These are phyloP conservation scores for Xylaria curta DNA, from an alignment of 495 filamentous ascomycete genomes.

Conservation along the genomic window DNA sequence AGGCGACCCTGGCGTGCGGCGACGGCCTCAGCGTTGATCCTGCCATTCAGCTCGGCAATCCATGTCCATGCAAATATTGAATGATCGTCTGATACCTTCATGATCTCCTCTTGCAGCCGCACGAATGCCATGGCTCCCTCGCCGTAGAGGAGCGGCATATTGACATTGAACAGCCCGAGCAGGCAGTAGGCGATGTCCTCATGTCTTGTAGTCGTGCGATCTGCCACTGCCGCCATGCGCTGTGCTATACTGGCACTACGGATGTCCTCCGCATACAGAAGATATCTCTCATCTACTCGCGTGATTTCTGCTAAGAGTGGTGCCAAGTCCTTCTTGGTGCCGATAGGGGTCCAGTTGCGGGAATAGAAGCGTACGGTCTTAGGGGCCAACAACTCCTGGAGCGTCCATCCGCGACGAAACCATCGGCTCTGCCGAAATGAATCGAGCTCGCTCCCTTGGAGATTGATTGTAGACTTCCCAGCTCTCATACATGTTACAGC, in stretches of 20 bases:
- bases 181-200: slow-evolving; percentile 38
- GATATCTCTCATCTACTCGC: slow-evolving; percentile 12
- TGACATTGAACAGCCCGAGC: slow-evolving; percentile 35
- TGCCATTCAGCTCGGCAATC: slow-evolving; percentile 24
- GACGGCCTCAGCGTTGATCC: neutral
- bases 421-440: slow-evolving; percentile 33
- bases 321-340: slow-evolving; percentile 21
- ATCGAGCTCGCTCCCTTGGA: neutral
- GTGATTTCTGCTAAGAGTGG: slow-evolving; percentile 25
- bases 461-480: neutral
- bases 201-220: slow-evolving; percentile 31
- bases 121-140: slow-evolving; percentile 34
- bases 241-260: slow-evolving; percentile 31
- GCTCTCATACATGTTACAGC: neutral
- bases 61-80: slow-evolving; percentile 31
- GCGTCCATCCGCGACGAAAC: slow-evolving; percentile 46
- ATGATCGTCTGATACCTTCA: slow-evolving; percentile 28
- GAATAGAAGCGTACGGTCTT: slow-evolving; percentile 18
- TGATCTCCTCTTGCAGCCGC: slow-evolving; percentile 33
- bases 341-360: slow-evolving; percentile 21
- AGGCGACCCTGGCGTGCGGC: neutral
- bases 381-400: slow-evolving; percentile 43
- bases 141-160: slow-evolving; percentile 36
- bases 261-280: slow-evolving; percentile 21
- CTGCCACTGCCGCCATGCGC: slow-evolving; percentile 34